Percentiles rank a stretch among this genome's conserved stretches.
Conservation (phyloP, 164 flowering plant species). For the Liquidambar formosana region DNA sequence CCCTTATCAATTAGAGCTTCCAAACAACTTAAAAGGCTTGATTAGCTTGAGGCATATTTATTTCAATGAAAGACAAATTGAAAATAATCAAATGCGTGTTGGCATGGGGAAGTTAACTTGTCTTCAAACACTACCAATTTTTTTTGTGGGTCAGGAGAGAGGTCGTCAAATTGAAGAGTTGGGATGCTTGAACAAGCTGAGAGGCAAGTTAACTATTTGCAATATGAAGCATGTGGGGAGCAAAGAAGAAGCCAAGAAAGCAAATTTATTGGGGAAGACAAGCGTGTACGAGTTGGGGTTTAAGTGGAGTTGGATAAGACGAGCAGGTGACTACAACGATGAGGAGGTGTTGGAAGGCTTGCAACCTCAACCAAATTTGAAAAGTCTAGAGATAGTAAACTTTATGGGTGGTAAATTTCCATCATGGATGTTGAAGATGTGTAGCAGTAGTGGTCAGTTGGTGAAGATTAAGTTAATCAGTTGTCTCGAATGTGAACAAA, state of each 20-base stretch:
- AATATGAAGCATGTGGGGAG: background rate
- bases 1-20: background rate
- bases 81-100: background rate
- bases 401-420: background rate
- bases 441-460: background rate
- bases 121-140: conserved; percentile 13
- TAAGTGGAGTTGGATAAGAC: background rate
- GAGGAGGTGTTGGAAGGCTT: conserved; percentile 9
- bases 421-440: background rate
- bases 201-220: background rate
- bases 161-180: conserved; percentile 1
- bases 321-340: background rate
- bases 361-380: conserved; percentile 2
- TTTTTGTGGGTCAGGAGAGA: background rate
- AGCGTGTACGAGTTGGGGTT: background rate
- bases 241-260: conserved; percentile 1
- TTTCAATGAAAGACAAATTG: too few relatives aligned
- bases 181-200: background rate
- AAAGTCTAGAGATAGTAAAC: background rate
- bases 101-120: background rate
- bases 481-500: background rate
- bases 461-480: background rate
- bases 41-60: conserved; percentile 11
- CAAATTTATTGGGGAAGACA: conserved; percentile 3
- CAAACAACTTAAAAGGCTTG: conserved; percentile 8